These are phyloP conservation scores for Tetrastigma voinierianum DNA, from an alignment of 164 flowering plant species.

Conservation along the genomic window DNA sequence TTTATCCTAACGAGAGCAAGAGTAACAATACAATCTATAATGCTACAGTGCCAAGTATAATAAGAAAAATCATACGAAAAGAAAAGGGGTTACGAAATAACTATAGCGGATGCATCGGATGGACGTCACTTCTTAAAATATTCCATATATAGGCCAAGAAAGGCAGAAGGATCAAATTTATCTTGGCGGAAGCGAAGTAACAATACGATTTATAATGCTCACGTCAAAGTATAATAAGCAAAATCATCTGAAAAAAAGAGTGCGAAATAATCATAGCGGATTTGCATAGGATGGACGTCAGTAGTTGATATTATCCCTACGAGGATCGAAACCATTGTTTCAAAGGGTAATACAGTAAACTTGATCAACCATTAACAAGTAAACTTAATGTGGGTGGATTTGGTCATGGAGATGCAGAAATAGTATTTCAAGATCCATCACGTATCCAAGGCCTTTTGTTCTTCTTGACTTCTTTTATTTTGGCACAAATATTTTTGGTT, in stretches of 20 bases:
- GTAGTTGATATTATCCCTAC: too few relatives aligned
- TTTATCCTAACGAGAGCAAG: too few relatives aligned
- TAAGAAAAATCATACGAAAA: slow-evolving; percentile 7
- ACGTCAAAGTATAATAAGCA: too few relatives aligned
- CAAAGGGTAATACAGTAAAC: too few relatives aligned
- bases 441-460: slow-evolving; percentile 1
- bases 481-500: too few relatives aligned
- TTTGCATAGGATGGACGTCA: too few relatives aligned
- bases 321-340: too few relatives aligned
- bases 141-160: neutral
- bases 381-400: too few relatives aligned
- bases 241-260: too few relatives aligned
- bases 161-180: neutral
- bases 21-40: slow-evolving; percentile 12
- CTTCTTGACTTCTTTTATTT: neutral
- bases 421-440: slow-evolving; percentile 8
- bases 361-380: too few relatives aligned
- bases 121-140: neutral
- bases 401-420: neutral
- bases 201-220: neutral
- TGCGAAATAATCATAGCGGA: too few relatives aligned
- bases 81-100: slow-evolving; percentile 4
- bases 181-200: neutral
- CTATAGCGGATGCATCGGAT: slow-evolving; percentile 1
- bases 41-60: neutral